Base-by-base conservation (phyloP, 441 rosid species). In the Populus tomentosa region DNA sequence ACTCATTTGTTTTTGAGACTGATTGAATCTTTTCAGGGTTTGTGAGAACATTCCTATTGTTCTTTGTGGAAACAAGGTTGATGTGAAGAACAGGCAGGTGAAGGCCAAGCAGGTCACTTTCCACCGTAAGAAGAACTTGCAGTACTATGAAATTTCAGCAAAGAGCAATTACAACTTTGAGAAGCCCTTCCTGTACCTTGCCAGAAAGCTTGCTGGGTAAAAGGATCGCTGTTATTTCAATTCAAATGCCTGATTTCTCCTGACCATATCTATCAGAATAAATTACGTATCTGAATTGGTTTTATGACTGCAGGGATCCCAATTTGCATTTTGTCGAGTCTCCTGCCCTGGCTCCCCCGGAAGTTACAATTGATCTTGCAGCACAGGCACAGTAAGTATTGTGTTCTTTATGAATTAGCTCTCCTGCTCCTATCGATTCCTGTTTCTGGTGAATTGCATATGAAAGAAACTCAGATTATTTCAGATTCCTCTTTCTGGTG, bases 21-120 rank as follows among this genome's bases (percentile, higher is more conserved):
- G 10, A 56, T 21, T 68, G 20, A 14, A 65, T 7, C 11, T 8
- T 26, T 70, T 30, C 82, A 40, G 98, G 85, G 97, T 94, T 0
- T 94, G 98, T 65, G 97, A 93, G 73, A 91, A 89, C 69, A 93
- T 94, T 26, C 98, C 94, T 0, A 89, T 93, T 69, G 98, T 94
- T 66, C 94, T 91, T 0, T 91, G 98, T 32, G 92, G 93, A 28
- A 90, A 94, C 81, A 89, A 93, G 86, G 97, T 90, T 74, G 93
- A 91, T 84, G 97, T 89, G 67, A 91, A 93, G 90, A 94, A 94
- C 84, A 88, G 87, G 89, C 98, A 93, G 85, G 98, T 94, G 42
- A 93, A 94, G 85, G 97, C 98, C 9, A 94, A 93, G 88, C 98
- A 89, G 84, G 98, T 93, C 16, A 91, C 95, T 0, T 91, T 93